These are phyloP conservation scores for Phytopythium ostracodes DNA, from an alignment of 352 stramenopile genomes.

Conservation along the genomic window DNA sequence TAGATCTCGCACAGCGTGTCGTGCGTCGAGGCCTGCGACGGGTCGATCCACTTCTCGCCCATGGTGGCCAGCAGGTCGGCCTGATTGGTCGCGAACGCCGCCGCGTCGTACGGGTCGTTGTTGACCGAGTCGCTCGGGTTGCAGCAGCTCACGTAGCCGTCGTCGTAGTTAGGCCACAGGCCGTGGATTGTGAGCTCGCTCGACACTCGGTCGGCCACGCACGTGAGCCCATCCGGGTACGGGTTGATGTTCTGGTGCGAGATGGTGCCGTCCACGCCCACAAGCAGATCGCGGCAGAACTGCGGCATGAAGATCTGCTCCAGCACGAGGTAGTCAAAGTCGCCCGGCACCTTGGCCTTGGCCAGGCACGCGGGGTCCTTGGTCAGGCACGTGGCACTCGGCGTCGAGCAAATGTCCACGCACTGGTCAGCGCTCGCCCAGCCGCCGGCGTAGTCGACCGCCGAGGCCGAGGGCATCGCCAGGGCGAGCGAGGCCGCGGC, in stretches of 20 bases:
- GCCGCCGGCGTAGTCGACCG: slow-evolving; percentile 55
- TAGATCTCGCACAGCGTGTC: slow-evolving; percentile 77
- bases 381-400: slow-evolving; percentile 51
- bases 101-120: slow-evolving; percentile 60
- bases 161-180: slow-evolving; percentile 74
- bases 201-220: slow-evolving; percentile 32
- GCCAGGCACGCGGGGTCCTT: slow-evolving; percentile 41
- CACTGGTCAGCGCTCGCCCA: slow-evolving; percentile 53
- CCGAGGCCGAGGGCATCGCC: slow-evolving; percentile 10
- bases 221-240: slow-evolving; percentile 54
- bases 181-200: slow-evolving; percentile 72
- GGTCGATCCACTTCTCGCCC: slow-evolving; percentile 60
- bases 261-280: slow-evolving; percentile 68
- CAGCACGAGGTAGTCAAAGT: slow-evolving; percentile 76
- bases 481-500: slow-evolving; percentile 13
- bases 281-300: slow-evolving; percentile 73
- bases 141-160: slow-evolving; percentile 68
- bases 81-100: slow-evolving; percentile 40
- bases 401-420: slow-evolving; percentile 75
- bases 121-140: slow-evolving; percentile 49
- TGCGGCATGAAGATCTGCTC: slow-evolving; percentile 79
- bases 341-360: slow-evolving; percentile 57
- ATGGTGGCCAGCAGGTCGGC: slow-evolving; percentile 45
- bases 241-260: slow-evolving; percentile 76
- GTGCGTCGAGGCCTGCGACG: slow-evolving; percentile 43